Evolutionary conservation across 768 basidiomycete species (phyloP).

Genomic region (Rhizopogon vinicolor): DNA sequence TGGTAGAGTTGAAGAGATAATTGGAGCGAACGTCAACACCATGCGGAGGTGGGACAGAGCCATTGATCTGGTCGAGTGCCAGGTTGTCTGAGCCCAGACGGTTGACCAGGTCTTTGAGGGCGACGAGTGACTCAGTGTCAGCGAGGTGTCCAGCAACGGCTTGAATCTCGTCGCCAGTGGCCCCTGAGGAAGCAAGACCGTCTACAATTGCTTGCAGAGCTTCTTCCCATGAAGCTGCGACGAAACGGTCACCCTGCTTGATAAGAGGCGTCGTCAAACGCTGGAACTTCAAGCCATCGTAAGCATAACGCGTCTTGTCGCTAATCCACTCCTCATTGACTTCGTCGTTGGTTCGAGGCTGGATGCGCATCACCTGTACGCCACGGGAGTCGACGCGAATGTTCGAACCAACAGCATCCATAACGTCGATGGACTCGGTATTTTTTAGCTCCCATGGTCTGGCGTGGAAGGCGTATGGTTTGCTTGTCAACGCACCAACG

Average conservation of each 20-base stretch:
- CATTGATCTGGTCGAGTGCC: slow-evolving; percentile 68
- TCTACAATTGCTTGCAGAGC: slow-evolving; percentile 73
- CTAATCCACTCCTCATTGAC: slow-evolving; percentile 99
- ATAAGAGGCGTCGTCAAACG: slow-evolving; percentile 89
- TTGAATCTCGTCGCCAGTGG: slow-evolving; percentile 89
- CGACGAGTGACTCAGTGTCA: slow-evolving; percentile 90
- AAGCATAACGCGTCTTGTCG: slow-evolving; percentile 97
- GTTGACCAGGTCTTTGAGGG: slow-evolving; percentile 91
- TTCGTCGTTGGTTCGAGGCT: slow-evolving; percentile 94
- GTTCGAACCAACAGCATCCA: slow-evolving; percentile 95
- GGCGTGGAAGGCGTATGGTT: slow-evolving; percentile 97
- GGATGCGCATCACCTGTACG: slow-evolving; percentile 95
- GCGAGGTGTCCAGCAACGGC: slow-evolving; percentile 91
- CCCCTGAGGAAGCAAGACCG: slow-evolving; percentile 78
- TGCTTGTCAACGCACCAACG: slow-evolving; percentile 96
- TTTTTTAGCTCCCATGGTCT: slow-evolving; percentile 98
- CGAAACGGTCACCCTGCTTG: slow-evolving; percentile 90
- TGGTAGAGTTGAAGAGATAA: slow-evolving; percentile 93
- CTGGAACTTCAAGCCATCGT: slow-evolving; percentile 94
- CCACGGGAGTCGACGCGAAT: slow-evolving; percentile 95
- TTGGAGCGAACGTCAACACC: slow-evolving; percentile 92
- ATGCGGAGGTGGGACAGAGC: slow-evolving; percentile 63
- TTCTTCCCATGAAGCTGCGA: slow-evolving; percentile 86
- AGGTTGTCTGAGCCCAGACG: slow-evolving; percentile 94
- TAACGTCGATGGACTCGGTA: slow-evolving; percentile 93